Conservation (phyloP, 2,329 filamentous ascomycete species). For the Cylindrodendrum hubeiense region DNA sequence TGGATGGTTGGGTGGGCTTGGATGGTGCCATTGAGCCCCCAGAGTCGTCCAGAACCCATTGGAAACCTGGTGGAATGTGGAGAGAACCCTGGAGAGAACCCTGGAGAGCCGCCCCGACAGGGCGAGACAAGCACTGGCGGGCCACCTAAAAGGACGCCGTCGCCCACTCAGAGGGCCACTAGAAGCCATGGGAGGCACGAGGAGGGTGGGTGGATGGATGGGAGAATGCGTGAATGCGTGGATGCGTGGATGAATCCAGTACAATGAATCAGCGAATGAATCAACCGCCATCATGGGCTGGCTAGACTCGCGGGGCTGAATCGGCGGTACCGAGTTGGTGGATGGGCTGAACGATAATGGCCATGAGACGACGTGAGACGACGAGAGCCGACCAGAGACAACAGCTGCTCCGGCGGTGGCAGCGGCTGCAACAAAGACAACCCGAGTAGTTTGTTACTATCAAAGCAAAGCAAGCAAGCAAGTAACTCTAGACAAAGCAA, state of each 20-base stretch:
- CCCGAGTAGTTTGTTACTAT: background rate
- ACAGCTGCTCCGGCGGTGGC: no score
- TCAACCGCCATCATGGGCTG: no score
- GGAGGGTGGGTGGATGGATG: background rate
- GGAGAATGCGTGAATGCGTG: no score
- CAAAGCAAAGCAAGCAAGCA: background rate
- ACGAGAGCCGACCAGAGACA: no score
- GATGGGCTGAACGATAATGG: no score
- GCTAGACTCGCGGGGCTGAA: no score
- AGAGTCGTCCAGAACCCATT: no score
- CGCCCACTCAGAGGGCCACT: background rate
- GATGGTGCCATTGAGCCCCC: background rate
- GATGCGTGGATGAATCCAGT: no score
- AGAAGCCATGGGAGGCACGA: constrained; percentile 6
- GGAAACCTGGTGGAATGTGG: constrained; percentile 27
- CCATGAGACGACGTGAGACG: no score
- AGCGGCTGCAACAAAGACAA: no score
- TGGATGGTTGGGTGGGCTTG: background rate
- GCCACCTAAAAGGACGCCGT: background rate
- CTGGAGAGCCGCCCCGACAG: constrained; percentile 12
- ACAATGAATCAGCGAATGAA: no score
- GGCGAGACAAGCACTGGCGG: background rate
- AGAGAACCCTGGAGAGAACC: constrained; percentile 24
- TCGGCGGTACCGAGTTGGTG: no score
- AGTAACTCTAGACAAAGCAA: background rate